A percentile compares a stretch with the other conserved stretches of the same genome.
Evolutionary conservation across 306 rosid species (phyloP).

Genomic region (Oemleria cerasiformis): DNA sequence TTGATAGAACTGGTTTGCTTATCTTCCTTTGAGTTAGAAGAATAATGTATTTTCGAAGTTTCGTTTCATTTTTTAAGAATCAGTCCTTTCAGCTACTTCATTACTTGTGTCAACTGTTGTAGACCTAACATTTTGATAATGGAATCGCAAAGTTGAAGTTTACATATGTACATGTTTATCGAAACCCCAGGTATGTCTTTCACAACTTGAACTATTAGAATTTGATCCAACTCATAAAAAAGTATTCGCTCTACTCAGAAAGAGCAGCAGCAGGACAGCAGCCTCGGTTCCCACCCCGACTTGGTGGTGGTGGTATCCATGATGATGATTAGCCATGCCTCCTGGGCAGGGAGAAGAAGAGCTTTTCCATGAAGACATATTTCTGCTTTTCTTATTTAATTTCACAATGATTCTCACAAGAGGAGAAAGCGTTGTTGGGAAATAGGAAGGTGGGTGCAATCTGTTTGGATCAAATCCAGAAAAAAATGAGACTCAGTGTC

Average conservation of each 20-base stretch:
- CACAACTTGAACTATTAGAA: neutral
- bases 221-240: neutral
- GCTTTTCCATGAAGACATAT: neutral
- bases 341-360: neutral
- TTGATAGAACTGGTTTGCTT: constrained; percentile 8
- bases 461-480: neutral
- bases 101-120: constrained; percentile 23
- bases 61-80: constrained; percentile 1
- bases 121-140: neutral
- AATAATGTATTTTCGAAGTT: constrained; percentile 20
- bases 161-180: neutral
- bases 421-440: neutral
- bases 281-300: no score
- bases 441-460: neutral
- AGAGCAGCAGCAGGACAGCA: neutral
- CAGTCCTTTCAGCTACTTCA: constrained; percentile 14
- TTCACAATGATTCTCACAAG: neutral
- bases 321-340: no score
- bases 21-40: constrained; percentile 7
- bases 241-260: no score
- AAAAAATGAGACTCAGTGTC: no score
- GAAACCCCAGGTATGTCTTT: neutral
- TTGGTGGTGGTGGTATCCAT: no score
- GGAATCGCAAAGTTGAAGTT: neutral
- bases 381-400: no score